Percentiles rank a stretch among this genome's conserved stretches.
Evolutionary conservation across 257 asterid species (phyloP).

Genomic region (Linderniella brevidens): DNA sequence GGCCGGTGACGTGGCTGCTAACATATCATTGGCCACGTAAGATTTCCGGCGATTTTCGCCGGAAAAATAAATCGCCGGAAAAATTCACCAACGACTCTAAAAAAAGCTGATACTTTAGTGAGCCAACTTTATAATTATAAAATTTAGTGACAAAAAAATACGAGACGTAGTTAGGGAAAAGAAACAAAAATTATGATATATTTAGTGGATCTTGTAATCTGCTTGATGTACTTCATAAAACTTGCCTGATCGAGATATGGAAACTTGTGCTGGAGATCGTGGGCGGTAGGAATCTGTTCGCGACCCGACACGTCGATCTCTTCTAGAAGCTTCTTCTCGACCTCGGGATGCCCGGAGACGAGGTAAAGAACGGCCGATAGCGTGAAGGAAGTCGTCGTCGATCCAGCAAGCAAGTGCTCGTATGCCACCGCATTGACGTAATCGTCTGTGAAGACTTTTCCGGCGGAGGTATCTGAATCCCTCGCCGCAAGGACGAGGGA

Average conservation of each 20-base stretch:
- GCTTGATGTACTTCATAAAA: too few relatives aligned
- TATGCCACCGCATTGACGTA: slow-evolving; percentile 77
- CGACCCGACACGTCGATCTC: slow-evolving; percentile 71
- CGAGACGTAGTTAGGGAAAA: too few relatives aligned
- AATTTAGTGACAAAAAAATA: too few relatives aligned
- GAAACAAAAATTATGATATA: too few relatives aligned
- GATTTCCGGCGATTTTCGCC: too few relatives aligned
- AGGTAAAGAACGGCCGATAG: slow-evolving; percentile 56
- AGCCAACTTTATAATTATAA: too few relatives aligned
- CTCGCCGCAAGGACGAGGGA: slow-evolving; percentile 61
- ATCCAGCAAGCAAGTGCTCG: slow-evolving; percentile 90
- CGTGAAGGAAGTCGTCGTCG: slow-evolving; percentile 85
- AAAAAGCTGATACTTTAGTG: too few relatives aligned
- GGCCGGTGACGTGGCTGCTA: too few relatives aligned
- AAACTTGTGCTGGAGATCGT: slow-evolving; percentile 65
- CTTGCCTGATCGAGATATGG: slow-evolving; percentile 65
- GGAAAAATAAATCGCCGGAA: too few relatives aligned
- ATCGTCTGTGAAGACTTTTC: slow-evolving; percentile 53
- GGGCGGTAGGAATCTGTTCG: slow-evolving; percentile 44
- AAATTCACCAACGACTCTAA: too few relatives aligned
- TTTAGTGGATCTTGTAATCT: too few relatives aligned
- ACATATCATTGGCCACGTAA: too few relatives aligned
- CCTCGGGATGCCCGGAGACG: slow-evolving; percentile 52
- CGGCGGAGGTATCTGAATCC: slow-evolving; percentile 35
- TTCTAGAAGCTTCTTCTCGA: slow-evolving; percentile 45